A percentile compares a stretch with the other conserved stretches of the same genome.
Conservation (phyloP, 345 rosid genomes). For the Salix caprea region DNA sequence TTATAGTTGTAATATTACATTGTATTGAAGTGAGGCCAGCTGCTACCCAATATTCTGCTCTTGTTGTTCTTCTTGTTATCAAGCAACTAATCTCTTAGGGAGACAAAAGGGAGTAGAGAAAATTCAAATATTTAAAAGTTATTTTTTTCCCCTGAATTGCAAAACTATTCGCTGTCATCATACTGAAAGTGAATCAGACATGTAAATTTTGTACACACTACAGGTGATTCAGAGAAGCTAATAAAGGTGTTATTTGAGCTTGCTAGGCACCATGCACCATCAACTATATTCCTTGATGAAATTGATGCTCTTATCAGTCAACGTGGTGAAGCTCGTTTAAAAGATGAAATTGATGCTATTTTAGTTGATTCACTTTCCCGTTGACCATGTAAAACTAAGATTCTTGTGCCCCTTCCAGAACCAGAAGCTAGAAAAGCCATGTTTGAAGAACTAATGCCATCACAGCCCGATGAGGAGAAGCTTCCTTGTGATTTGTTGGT, state of each 20-base stretch:
- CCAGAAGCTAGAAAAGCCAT: slow-evolving; percentile 92
- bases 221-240: slow-evolving; percentile 98
- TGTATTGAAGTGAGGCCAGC: background rate
- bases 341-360: too few species aligned
- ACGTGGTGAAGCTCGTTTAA: slow-evolving; percentile 69
- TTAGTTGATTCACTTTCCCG: slow-evolving; percentile 14
- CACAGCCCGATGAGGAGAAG: slow-evolving; percentile 42
- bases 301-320: slow-evolving; percentile 96
- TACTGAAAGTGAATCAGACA: slow-evolving; percentile 13
- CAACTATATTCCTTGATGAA: slow-evolving; percentile 96
- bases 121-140: background rate
- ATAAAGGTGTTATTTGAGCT: slow-evolving; percentile 89
- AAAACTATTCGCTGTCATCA: background rate
- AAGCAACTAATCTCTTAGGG: background rate
- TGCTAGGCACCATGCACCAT: slow-evolving; percentile 95
- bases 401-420: slow-evolving; percentile 94
- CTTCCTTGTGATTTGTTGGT: slow-evolving; percentile 78
- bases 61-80: background rate
- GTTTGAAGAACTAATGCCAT: slow-evolving; percentile 76
- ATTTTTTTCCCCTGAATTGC: background rate
- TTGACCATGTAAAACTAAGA: slow-evolving; percentile 50
- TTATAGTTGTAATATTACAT: background rate
- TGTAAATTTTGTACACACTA: slow-evolving; percentile 10
- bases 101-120: background rate
- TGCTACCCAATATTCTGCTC: background rate